Evolutionary conservation across 2,329 filamentous ascomycete genomes (phyloP).

Genomic region (Cercospora zeina): DNA sequence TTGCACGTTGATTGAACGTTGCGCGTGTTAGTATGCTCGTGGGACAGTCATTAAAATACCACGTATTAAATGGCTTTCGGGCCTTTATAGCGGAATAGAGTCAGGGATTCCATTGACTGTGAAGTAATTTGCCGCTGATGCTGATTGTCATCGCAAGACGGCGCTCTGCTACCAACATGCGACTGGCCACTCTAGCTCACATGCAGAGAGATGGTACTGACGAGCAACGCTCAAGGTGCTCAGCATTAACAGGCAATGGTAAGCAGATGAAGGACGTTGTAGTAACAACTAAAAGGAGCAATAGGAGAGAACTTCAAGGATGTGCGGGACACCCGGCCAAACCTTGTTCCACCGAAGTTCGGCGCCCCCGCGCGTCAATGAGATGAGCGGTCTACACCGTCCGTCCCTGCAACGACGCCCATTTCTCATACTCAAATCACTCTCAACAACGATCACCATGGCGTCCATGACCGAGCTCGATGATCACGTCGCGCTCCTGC

Average conservation of each 20-base stretch:
- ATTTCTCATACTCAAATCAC: background rate
- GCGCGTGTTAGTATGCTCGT: background rate
- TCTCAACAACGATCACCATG: conserved; percentile 11
- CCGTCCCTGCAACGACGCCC: background rate
- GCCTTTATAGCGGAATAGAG: background rate
- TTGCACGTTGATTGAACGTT: conserved; percentile 5
- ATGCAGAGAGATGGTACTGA: background rate
- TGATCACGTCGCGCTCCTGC: conserved; percentile 42
- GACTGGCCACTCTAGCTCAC: background rate
- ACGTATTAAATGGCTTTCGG: background rate
- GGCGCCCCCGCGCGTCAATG: background rate
- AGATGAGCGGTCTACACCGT: background rate
- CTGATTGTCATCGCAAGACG: background rate
- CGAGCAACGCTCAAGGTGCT: background rate
- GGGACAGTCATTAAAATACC: background rate
- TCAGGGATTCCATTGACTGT: background rate
- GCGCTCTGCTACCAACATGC: background rate
- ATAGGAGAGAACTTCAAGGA: background rate
- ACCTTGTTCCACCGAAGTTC: background rate
- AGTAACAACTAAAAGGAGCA: background rate
- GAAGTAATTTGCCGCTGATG: background rate
- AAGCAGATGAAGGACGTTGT: conserved; percentile 6
- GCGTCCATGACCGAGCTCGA: conserved; percentile 24
- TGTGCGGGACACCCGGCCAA: background rate
- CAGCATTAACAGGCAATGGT: background rate